Percentiles rank a stretch among this genome's conserved stretches.
Evolutionary conservation across 1,284 basidiomycete species (phyloP).

Genomic region (Apiotrichum laibachii): DNA sequence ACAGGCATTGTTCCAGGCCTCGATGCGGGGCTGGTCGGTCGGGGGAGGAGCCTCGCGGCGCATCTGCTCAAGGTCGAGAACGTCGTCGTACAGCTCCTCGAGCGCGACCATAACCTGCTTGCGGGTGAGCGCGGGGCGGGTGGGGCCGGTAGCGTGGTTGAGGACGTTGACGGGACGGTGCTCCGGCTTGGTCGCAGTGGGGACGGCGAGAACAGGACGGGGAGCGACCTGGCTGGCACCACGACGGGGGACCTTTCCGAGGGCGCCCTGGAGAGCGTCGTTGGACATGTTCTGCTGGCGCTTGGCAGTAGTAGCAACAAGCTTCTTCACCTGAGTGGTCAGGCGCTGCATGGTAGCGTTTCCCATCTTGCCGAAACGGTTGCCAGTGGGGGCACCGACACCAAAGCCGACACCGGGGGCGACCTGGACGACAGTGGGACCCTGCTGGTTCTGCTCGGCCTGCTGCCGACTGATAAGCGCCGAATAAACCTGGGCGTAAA

Average conservation of each 20-base stretch:
- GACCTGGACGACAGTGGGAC: conserved; percentile 77
- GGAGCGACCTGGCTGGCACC: conserved; percentile 66
- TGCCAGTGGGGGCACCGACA: conserved; percentile 62
- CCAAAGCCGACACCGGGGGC: conserved; percentile 71
- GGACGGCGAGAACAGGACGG: conserved; percentile 86
- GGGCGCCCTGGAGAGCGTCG: conserved; percentile 77
- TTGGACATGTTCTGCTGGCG: conserved; percentile 64
- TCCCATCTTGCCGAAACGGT: conserved; percentile 68
- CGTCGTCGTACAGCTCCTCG: conserved; percentile 81
- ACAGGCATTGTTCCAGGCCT: conserved; percentile 62
- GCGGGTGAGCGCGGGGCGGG: conserved; percentile 68
- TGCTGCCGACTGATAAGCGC: conserved; percentile 73
- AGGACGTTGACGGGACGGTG: conserved; percentile 49
- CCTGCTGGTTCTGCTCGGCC: conserved; percentile 39
- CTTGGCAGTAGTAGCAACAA: conserved; percentile 86
- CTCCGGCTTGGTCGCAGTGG: conserved; percentile 52
- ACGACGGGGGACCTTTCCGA: conserved; percentile 84
- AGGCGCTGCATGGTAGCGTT: conserved; percentile 79
- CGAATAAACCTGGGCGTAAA: conserved; percentile 95
- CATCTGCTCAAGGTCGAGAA: conserved; percentile 81
- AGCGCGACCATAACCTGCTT: conserved; percentile 76
- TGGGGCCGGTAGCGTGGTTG: conserved; percentile 39
- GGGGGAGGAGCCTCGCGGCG: conserved; percentile 69
- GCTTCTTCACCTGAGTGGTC: conserved; percentile 94
- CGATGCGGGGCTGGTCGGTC: conserved; percentile 57